These are phyloP conservation scores for Corynespora cassiicola DNA, from an alignment of 2,329 filamentous ascomycete genomes.

Conservation along the genomic window DNA sequence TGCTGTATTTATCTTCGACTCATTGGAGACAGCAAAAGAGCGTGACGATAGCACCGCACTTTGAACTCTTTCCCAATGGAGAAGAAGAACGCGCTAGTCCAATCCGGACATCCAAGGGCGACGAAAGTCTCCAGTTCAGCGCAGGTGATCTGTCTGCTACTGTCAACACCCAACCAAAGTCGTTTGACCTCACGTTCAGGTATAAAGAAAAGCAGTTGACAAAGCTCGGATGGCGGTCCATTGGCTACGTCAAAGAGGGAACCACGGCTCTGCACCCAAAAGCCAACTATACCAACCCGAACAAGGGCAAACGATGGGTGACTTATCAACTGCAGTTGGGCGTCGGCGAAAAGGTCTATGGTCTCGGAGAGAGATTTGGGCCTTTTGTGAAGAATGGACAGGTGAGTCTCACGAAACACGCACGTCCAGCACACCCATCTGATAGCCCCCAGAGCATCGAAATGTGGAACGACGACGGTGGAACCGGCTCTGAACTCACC, in stretches of 20 bases:
- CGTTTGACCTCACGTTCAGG: constrained; percentile 14
- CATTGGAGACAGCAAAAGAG: constrained; percentile 17
- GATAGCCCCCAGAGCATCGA: too few relatives aligned
- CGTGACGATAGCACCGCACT: constrained; percentile 11
- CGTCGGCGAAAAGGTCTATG: constrained; percentile 18
- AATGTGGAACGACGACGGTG: constrained; percentile 20
- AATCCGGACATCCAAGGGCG: constrained; percentile 11
- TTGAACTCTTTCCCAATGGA: constrained; percentile 15
- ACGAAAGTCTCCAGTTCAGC: constrained; percentile 9
- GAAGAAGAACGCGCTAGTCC: constrained; percentile 7
- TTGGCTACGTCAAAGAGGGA: constrained; percentile 15
- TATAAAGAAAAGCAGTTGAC: constrained; percentile 13
- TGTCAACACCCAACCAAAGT: constrained; percentile 13
- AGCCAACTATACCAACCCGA: constrained; percentile 18
- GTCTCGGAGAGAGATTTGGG: constrained; percentile 17
- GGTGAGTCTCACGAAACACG: background rate
- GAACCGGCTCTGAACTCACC: constrained; percentile 18
- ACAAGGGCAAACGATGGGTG: constrained; percentile 18
- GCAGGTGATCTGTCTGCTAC: constrained; percentile 16
- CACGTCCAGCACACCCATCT: background rate
- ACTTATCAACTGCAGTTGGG: constrained; percentile 18
- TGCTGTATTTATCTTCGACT: constrained; percentile 14
- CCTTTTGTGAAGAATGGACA: constrained; percentile 18
- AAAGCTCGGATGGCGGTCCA: constrained; percentile 15
- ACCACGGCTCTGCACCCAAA: constrained; percentile 18